A percentile compares a stretch with the other conserved stretches of the same genome.
Evolutionary conservation across 805 yeast species (phyloP).

Genomic region (Jamesozyma piceae): DNA sequence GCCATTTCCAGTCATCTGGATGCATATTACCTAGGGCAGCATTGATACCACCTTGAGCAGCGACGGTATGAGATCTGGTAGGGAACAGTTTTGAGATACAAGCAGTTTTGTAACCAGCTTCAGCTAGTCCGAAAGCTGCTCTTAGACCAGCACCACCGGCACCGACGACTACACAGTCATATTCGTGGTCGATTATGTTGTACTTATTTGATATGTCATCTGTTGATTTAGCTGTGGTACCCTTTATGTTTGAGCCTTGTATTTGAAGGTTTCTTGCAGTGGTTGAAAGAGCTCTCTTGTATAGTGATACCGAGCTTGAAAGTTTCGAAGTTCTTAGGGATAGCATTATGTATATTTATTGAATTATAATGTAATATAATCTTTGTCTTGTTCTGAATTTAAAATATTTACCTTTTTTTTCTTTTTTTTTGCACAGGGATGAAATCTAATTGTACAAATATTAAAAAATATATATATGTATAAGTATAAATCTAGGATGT

Average conservation of each 20-base stretch:
- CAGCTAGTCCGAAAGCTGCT: slow-evolving; percentile 96
- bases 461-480: too few species aligned
- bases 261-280: not conserved
- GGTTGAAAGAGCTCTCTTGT: slow-evolving; percentile 2
- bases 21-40: slow-evolving; percentile 99
- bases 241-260: slow-evolving; percentile 5
- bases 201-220: slow-evolving; percentile 35
- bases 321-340: slow-evolving; percentile 1
- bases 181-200: slow-evolving; percentile 92
- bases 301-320: not conserved
- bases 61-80: slow-evolving; percentile 96
- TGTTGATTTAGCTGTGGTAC: slow-evolving; percentile 2
- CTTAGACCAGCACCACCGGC: slow-evolving; percentile 99
- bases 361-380: too few species aligned
- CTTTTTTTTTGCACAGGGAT: too few species aligned
- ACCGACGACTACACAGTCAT: slow-evolving; percentile 95
- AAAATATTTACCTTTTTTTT: too few species aligned
- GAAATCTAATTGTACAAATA: too few species aligned
- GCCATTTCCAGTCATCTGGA: slow-evolving; percentile 98
- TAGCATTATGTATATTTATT: slow-evolving; percentile 2
- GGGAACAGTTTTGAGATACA: slow-evolving; percentile 96
- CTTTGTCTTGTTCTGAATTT: too few species aligned
- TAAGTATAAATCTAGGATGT: too few species aligned
- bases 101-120: slow-evolving; percentile 95
- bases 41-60: slow-evolving; percentile 99